Percentiles rank a stretch among this genome's conserved stretches.
These are phyloP conservation scores for Prillingera fragicola DNA, from an alignment of 1,284 basidiomycete genomes.

Conservation along the genomic window DNA sequence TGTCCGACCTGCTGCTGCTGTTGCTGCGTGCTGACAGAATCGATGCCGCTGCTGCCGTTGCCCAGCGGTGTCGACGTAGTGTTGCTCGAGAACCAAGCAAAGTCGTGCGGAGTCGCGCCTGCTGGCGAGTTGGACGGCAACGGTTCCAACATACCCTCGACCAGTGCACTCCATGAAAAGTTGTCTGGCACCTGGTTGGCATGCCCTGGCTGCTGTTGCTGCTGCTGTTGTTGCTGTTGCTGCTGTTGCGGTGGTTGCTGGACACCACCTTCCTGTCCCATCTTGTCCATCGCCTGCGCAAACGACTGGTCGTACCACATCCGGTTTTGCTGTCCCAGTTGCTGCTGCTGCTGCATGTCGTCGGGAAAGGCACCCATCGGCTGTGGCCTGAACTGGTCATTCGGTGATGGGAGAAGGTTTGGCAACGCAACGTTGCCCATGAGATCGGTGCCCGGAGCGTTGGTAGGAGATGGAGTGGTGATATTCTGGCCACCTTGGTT, in stretches of 20 bases:
- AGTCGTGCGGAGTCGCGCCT: conserved; percentile 4
- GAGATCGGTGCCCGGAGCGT: conserved; percentile 3
- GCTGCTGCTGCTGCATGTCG: background rate
- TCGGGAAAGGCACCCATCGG: background rate
- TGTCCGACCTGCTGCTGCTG: background rate
- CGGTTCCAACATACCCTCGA: conserved; percentile 16
- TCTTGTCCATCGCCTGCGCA: background rate
- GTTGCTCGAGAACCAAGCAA: conserved; percentile 11
- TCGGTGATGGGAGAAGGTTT: conserved; percentile 10
- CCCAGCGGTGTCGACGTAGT: no score
- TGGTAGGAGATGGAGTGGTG: background rate
- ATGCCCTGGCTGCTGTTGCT: background rate
- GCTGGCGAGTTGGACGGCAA: conserved; percentile 1
- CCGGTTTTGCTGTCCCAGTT: no score
- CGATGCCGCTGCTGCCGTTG: background rate
- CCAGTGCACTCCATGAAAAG: conserved; percentile 17
- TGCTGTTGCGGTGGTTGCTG: background rate
- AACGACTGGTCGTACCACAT: conserved; percentile 9
- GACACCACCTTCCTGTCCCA: background rate
- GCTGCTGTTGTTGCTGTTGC: conserved; percentile 1
- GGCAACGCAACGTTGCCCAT: conserved; percentile 4
- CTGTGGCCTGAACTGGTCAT: conserved; percentile 11
- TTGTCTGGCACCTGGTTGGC: background rate
- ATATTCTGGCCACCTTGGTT: no score
- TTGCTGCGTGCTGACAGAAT: background rate